These are phyloP conservation scores for Kingdonia uniflora DNA, from an alignment of 164 flowering plant genomes.

Conservation along the genomic window DNA sequence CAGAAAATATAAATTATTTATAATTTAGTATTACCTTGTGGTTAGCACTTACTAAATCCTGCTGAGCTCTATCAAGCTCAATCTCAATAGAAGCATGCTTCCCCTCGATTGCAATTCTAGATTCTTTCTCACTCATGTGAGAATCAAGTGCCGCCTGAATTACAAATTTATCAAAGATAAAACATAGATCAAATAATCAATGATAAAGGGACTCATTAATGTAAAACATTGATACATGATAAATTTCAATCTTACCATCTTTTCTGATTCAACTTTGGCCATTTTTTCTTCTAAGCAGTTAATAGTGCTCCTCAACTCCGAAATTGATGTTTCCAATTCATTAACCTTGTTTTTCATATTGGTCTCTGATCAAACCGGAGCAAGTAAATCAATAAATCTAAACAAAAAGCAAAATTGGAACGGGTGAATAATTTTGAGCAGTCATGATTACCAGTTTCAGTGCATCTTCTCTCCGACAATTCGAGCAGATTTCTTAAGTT, in stretches of 20 bases:
- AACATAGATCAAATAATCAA: neutral
- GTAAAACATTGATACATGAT: neutral
- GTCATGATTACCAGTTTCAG: conserved; percentile 41
- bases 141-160: conserved; percentile 41
- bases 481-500: conserved; percentile 32
- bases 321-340: conserved; percentile 40
- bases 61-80: conserved; percentile 40
- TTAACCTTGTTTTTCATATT: conserved; percentile 46
- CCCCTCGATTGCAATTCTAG: conserved; percentile 41
- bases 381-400: neutral
- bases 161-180: neutral
- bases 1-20: neutral
- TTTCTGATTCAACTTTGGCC: conserved; percentile 50
- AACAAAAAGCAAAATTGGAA: neutral
- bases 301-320: conserved; percentile 32
- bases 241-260: conserved; percentile 33
- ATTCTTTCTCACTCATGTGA: conserved; percentile 39
- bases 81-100: conserved; percentile 27
- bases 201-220: neutral
- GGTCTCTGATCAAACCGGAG: conserved; percentile 25
- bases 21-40: conserved; percentile 40
- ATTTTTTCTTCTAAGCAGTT: conserved; percentile 37
- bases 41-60: conserved; percentile 42
- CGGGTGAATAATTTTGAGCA: neutral
- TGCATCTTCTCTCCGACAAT: conserved; percentile 28